These are phyloP conservation scores for Russula ochroleuca DNA, from an alignment of 768 basidiomycete species.

Conservation along the genomic window DNA sequence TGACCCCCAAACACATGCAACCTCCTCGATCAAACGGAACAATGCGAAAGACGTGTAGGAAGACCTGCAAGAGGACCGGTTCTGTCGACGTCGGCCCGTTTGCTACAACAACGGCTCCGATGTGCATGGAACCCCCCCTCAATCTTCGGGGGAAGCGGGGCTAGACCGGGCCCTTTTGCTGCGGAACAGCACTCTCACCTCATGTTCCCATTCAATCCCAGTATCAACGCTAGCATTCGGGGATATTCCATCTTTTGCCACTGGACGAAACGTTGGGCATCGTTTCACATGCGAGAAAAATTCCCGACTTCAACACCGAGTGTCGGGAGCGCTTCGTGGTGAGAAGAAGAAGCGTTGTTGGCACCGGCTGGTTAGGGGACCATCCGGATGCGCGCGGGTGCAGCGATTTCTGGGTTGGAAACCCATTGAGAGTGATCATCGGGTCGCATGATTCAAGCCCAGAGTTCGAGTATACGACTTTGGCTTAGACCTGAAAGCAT, in stretches of 20 bases:
- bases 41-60: constrained; percentile 17
- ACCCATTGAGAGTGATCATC: not conserved
- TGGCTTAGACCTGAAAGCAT: constrained; percentile 9
- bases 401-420: constrained; percentile 7
- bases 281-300: not conserved
- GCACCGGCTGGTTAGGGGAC: constrained; percentile 8
- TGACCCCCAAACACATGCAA: constrained; percentile 20
- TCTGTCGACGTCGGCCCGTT: constrained; percentile 9
- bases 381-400: constrained; percentile 2
- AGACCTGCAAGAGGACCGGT: not conserved
- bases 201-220: constrained; percentile 1
- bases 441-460: not conserved
- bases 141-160: constrained; percentile 5
- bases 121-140: not conserved
- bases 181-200: constrained; percentile 9
- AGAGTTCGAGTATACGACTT: not conserved
- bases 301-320: constrained; percentile 7
- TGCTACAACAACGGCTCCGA: constrained; percentile 15
- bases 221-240: constrained; percentile 8
- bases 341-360: constrained; percentile 7
- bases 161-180: constrained; percentile 10
- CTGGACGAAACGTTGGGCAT: constrained; percentile 3
- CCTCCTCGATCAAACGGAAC: constrained; percentile 21
- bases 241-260: constrained; percentile 18
- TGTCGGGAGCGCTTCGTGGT: constrained; percentile 5